Base-by-base conservation (phyloP, 495 filamentous ascomycete genomes). In the Clavariopsis aquatica region DNA sequence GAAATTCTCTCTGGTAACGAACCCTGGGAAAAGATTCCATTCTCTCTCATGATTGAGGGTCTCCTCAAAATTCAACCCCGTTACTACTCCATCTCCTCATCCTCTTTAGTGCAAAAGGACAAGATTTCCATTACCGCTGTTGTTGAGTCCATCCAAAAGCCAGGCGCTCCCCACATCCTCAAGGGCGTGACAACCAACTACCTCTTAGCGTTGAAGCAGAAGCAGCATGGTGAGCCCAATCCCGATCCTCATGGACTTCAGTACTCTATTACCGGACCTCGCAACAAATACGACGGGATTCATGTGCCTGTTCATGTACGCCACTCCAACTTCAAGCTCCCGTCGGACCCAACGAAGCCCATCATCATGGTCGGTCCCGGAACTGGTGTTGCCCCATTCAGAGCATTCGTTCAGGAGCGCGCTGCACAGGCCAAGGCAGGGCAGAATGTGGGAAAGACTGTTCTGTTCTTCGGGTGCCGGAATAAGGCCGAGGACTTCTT, bases 1-100 rank as follows among this genome's bases (percentile, higher is more conserved):
- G 83, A 92, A 68, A 85, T 79, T 60, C 82, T 96, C 65, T 83
- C 87, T 52, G 79, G 80, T 28, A 82, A 85, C 26, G 79, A 90
- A 78, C 82, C 83, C 49, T 99, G 95, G 89, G 77, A 83, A 22
- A 85, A 84, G 49, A 85, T 96, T 49, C 95, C 94, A 17, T 98
- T 99, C 79, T 96, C 95, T 6, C 84, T 93, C 68, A 85, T 98
- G 65, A 94, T 98, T 65, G 94, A 99, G 80, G 89, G 92, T 66
- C 75, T 98, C 57, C 89, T 89, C 78, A 96, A 96, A 80, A 85
- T 99, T 49, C 94, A 98, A 73, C 93, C 95, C 9, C 91, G 94
- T 28, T 99, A 98, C 82, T 99, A 99, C 81, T 98, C 95, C 24
- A 99, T 99, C 75, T 99, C 94, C 23, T 98, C 95, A 0, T 97